Evolutionary conservation across 306 rosid genomes (phyloP).

Genomic region (Prunus davidiana): DNA sequence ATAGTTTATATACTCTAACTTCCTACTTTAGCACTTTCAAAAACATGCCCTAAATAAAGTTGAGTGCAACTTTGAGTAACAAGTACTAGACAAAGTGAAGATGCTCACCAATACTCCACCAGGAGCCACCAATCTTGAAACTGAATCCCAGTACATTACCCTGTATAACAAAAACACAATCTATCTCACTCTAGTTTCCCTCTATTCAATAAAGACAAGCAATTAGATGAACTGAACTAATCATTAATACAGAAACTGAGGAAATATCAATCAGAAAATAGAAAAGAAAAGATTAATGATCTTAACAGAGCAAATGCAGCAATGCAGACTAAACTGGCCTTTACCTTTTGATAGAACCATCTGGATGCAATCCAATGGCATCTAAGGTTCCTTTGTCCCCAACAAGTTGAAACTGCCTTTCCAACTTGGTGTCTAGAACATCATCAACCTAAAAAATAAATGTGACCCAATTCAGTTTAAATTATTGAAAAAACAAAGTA

Average conservation of each 20-base stretch:
- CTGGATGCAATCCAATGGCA: slow-evolving; percentile 97
- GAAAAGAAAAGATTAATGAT: not conserved
- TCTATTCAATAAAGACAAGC: not conserved
- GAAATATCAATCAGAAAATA: not conserved
- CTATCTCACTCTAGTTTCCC: not conserved
- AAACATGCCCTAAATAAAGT: slow-evolving; percentile 2
- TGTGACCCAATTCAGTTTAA: not conserved
- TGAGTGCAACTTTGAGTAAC: slow-evolving; percentile 1
- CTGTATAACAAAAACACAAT: slow-evolving; percentile 43
- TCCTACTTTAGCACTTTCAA: not conserved
- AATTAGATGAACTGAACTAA: not conserved
- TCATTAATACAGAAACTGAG: not conserved
- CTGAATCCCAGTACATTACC: slow-evolving; percentile 91
- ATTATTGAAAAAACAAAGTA: not conserved
- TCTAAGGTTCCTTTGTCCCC: slow-evolving; percentile 94
- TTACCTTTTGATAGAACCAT: slow-evolving; percentile 87
- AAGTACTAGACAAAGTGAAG: slow-evolving; percentile 16
- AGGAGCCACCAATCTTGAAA: slow-evolving; percentile 70
- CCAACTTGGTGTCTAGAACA: slow-evolving; percentile 87
- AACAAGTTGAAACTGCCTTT: slow-evolving; percentile 63
- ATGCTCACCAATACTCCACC: slow-evolving; percentile 80
- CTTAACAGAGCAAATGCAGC: slow-evolving; percentile 8
- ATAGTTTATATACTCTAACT: not conserved
- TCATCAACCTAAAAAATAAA: slow-evolving; percentile 75
- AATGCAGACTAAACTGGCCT: slow-evolving; percentile 3